Base-by-base conservation (phyloP, 768 basidiomycete species). In the Tremella mesenterica region DNA sequence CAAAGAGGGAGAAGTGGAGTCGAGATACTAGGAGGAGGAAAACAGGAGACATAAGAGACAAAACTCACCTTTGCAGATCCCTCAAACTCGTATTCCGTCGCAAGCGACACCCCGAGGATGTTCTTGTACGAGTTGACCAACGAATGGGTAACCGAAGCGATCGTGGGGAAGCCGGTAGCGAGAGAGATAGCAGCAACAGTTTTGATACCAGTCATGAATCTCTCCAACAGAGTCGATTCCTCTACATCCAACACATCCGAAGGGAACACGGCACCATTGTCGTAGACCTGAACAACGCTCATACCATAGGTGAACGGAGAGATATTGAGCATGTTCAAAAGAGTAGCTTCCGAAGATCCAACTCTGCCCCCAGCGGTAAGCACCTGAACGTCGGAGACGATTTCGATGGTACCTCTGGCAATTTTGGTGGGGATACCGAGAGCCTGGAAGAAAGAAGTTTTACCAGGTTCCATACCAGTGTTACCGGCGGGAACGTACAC, bases 371-470 rank as follows among this genome's bases (percentile, higher is more conserved):
- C 92, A 50, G 84, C 88, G 43, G 77, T 77, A 71, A 99, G 88
- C 79, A 99, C 92, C 78, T 92, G 85, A 72, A 97, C 85, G 72
- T 97, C 92, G 61, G 84, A 81, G 56, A 95, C 88, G 74, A 97
- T 99, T 88, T 99, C 95, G 68, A 99, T 97, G 51, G 95, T 97
- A 81, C 95, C 95, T 84, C 95, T 86, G 48, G 95, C 92, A 63
- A 99, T 97, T 83, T 99, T 99, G 76, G 95, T 99, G 44, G 95
- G 93, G 76, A 99, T 92, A 79, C 86, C 85, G 72, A 99, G 85
- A 53, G 95, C 95, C 81, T 99, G 95, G 89, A 99, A 99, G 89
- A 97, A 99, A 67, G 95, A 95, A 57, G 95, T 99, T 82, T 99
- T 99, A 72, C 93, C 95, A 67, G 95, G 95, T 76, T 97, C 95